Base-by-base conservation (phyloP, 192 early-diverging fungal species). In the Podochytrium sp. region DNA sequence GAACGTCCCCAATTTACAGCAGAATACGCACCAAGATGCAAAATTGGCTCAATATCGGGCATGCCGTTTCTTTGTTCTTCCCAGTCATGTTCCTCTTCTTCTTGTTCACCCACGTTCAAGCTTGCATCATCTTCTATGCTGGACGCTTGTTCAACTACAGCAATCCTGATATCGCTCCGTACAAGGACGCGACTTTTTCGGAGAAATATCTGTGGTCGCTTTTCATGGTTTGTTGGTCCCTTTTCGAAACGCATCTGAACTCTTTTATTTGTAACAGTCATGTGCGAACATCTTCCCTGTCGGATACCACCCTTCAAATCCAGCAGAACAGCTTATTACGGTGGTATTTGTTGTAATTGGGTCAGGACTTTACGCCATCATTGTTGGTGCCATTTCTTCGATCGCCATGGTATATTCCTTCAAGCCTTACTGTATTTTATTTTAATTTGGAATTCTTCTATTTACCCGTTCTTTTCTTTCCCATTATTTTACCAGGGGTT, bases 91-190 rank as follows among this genome's bases (percentile, higher is more conserved):
- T 35, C 30, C 27, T 39, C 14, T 33, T 77, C 2, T 52, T 64
- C 1, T 62, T 76, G 25, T 76, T 65, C 30, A 18, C 77, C 34
- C 76, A 77, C 40, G 4, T 77, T 30, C 76, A 77, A 39, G 72
- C 65, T 23, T 77, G 76, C 61, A 35, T 47, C 6, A 12, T 61
- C 2, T 76, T 61, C 39, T 50, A 71, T 14, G 37, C 37, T 76
- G 76, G 60, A 27, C 65, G 55, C 10, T n/a, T 77, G 18, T 47
- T 32, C 20, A 51, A 67, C 20, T 77, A 25, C 35, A 55, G 20
- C 6, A 65, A 65, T 35, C n/a, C 10, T 23, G 64, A 49, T 63
- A 73, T 33, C 58, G 41, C 6, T 23, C 34, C 33, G 20, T 49
- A 49, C 23, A 18, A 33, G 3, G 29, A 73, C 27, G 30, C 56